Conservation (phyloP, 768 basidiomycete species). For the Phlegmacium glaucopus region DNA sequence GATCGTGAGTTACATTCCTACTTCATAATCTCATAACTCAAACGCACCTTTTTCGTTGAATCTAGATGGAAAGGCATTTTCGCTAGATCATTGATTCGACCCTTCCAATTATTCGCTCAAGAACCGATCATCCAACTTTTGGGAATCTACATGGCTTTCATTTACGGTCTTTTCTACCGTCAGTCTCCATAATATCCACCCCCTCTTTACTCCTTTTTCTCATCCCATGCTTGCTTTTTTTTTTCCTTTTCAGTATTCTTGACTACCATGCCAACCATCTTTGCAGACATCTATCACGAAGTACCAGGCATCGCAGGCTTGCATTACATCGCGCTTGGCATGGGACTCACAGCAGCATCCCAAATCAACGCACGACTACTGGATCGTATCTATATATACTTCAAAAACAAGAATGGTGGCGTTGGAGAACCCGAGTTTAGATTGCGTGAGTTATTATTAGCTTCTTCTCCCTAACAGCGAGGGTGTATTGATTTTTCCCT, state of each 20-base stretch:
- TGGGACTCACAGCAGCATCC: conserved; percentile 53
- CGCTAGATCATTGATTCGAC: conserved; percentile 53
- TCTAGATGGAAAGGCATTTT: conserved; percentile 53
- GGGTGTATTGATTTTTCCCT: conserved; percentile 1
- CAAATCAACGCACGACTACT: conserved; percentile 53
- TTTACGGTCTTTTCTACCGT: conserved; percentile 64
- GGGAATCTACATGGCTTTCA: conserved; percentile 64
- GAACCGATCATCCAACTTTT: conserved; percentile 71
- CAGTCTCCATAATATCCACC: conserved; percentile 16
- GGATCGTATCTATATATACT: conserved; percentile 51
- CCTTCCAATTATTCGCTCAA: conserved; percentile 54
- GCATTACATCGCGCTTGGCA: conserved; percentile 68
- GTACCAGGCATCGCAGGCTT: conserved; percentile 57
- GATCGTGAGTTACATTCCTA: conserved; percentile 37
- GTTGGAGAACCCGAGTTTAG: conserved; percentile 49
- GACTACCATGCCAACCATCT: conserved; percentile 62
- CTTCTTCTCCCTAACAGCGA: neutral
- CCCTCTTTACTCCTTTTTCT: neutral
- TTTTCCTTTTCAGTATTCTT: conserved; percentile 48
- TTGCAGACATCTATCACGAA: conserved; percentile 50
- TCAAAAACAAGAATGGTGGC: conserved; percentile 46
- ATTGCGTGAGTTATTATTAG: conserved; percentile 33
- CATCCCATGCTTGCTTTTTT: neutral
- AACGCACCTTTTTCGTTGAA: neutral
- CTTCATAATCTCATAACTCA: neutral